Base-by-base conservation (phyloP, 2,329 filamentous ascomycete species). In the Talaromyces sp. region DNA sequence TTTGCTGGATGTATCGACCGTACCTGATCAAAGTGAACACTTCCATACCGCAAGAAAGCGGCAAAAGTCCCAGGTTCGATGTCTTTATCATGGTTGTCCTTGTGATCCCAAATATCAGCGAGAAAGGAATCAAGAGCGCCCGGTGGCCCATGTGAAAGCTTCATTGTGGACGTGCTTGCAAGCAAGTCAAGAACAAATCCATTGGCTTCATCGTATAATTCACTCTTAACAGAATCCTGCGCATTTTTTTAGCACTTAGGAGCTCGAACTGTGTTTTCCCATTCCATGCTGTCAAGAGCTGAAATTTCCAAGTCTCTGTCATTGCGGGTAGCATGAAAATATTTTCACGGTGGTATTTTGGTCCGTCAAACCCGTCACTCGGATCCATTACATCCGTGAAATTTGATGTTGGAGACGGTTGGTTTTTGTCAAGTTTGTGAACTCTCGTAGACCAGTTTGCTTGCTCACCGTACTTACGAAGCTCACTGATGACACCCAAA, bases 211-310 rank as follows among this genome's bases (percentile, higher is more conserved):
- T 54, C 17, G 14, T 54, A 54, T 7, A 53, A 24, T 17, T 58
- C 56, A 7, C 27, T 70, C 12, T 62, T 58, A 21, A 8, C 10
- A 19, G 41, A 43, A n/a, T 10, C n/a, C 41, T 72, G 66, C 2
- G 70, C 70, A n/a, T 64, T 65, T 3, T 66, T 59, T 65, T 66
- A 14, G 67, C 65, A 8, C 63, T 65, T 29, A 75, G 64, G 26
- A 73, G 65, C 48, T 74, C 69, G 58, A 72, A 72, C 52, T 74
- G 70, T 24, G 63, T 67, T 11, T 63, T 65, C 1, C 72, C 73
- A 1, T 68, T 68, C 68, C 69, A 74, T 9, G 62, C 66, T 0
- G 72, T 71, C 12, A 69, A 19, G 31, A 53, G 54, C 21, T 60
- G 58, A 19, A 52, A 53, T 19, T 56, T 53, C 41, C 57, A 57